Base-by-base conservation (phyloP, 2,329 filamentous ascomycete species). In the Dothideomycetidae sp. region DNA sequence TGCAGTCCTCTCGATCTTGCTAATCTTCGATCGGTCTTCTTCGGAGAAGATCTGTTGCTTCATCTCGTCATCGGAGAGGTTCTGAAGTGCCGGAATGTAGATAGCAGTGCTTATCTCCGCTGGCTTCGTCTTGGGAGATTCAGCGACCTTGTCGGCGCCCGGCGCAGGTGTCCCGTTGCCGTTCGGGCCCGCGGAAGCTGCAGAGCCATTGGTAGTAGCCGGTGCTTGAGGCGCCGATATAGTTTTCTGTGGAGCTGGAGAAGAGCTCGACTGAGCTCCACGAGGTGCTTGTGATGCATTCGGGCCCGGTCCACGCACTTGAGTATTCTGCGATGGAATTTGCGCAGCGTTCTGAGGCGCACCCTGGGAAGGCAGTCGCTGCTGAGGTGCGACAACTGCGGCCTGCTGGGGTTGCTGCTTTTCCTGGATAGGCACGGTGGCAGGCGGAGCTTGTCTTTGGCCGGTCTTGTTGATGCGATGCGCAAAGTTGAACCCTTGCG, bases 401-500 rank as follows among this genome's bases (percentile, higher is more conserved):
- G 48, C 46, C 40, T 54, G 52, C 7, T 26, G 21, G 33, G 49
- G 45, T 23, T 49, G 48, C 16, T 46, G 48, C 15, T 46, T 54
- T 13, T 55, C 53, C 10, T 61, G 54, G 15, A 53, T 51, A 29
- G 56, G 49, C 29, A 60, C 59, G 17, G 49, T 47, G 28, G 51
- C 52, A 43, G 64, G 60, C 15, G 48, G 51, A 21, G 49, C 48
- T 33, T 56, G 56, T 29, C 53, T 43, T 44, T 55, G 48, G 59
- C 46, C 58, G 53, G 42, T 59, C 67, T 96, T 96, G 40, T 81
- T 78, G 46, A 81, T 83, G 50, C 90, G 80, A 59, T 98, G 90
- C 15, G 90, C 85, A 59, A 98, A 98, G 70, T 98, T 98, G 72
- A 98, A 98, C 29, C 90, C 90, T 55, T 98, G 90, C 14, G 90